Evolutionary conservation across 2,329 filamentous ascomycete genomes (phyloP).

Genomic region (Botrytis hyacinthi): DNA sequence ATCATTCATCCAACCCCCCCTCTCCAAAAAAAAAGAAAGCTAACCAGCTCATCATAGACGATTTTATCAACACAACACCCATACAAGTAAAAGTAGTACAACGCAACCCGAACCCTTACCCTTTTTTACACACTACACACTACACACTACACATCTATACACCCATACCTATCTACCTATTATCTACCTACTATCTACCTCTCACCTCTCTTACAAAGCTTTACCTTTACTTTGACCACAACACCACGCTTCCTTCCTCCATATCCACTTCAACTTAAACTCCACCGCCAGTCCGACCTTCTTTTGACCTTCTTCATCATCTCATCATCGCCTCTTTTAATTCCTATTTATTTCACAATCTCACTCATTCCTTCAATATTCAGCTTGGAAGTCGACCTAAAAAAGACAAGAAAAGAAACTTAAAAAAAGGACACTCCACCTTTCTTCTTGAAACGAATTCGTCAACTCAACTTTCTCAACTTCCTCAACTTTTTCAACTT

Average conservation of each 20-base stretch:
- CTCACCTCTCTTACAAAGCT: no score
- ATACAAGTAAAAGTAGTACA: background rate
- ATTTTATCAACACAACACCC: background rate
- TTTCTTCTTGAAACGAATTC: background rate
- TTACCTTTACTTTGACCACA: background rate
- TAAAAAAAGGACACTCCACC: background rate
- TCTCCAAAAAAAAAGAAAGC: background rate
- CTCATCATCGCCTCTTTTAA: background rate
- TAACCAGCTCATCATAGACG: slow-evolving; percentile 3
- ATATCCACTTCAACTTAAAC: slow-evolving; percentile 1
- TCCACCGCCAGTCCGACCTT: slow-evolving; percentile 14
- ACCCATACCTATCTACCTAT: no score
- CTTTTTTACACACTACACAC: background rate
- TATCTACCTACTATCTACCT: background rate
- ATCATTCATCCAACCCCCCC: background rate
- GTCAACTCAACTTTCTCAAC: background rate
- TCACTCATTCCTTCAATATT: slow-evolving; percentile 11
- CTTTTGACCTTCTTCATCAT: slow-evolving; percentile 5
- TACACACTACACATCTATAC: no score
- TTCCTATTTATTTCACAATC: background rate
- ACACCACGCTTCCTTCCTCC: background rate
- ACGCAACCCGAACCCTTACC: background rate
- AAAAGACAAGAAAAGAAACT: background rate
- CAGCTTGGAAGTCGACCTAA: background rate
- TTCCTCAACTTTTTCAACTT: background rate